Base-by-base conservation (phyloP, 1,139 yeast species). In the Suhomyces ambrosiae region DNA sequence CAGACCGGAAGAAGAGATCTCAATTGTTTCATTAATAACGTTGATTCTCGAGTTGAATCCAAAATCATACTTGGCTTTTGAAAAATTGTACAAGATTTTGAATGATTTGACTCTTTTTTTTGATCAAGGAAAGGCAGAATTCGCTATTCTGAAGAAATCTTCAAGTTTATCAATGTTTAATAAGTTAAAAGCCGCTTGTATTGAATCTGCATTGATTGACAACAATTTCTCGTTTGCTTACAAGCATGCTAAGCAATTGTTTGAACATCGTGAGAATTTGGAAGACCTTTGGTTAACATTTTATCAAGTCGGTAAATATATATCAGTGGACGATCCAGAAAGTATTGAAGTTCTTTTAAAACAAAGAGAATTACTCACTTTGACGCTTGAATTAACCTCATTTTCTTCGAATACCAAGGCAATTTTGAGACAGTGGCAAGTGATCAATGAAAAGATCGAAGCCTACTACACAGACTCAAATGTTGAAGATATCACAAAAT, bases 231-330 rank as follows among this genome's bases (percentile, higher is more conserved):
- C 56, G 8, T 80, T 62, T 55, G 84, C 87, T 1, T 71, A 69
- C 46, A 59, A 62, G 3, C 49, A 63, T 45, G 40, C 70, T 42
- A 39, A 52, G 59, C 58, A 60, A 53, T 49, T 70, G 21, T 54
- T 69, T 22, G 52, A 54, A 3, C 31, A 30, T 12, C 14, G 17
- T 10, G 42, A 42, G 5, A 48, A 38, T 3, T 45, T 77, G 22
- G 58, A 62, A 32, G 66, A 65, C n/a, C 53, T 65, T 37, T 82
- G 89, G 87, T 63, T 75, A 30, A 73, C 82, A 0, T 74, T 81
- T 40, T 80, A 79, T 49, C 87, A 82, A 51, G 77, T 81, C 5
- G 82, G 83, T 2, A 76, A 76, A 48, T 79, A 56, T 47, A 58
- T 71, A 9, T 68, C 80, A 3, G 79, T 80, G 1, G 39, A 35